These are phyloP conservation scores for Aschersonia sp. DNA, from an alignment of 2,329 filamentous ascomycete genomes.

Conservation along the genomic window DNA sequence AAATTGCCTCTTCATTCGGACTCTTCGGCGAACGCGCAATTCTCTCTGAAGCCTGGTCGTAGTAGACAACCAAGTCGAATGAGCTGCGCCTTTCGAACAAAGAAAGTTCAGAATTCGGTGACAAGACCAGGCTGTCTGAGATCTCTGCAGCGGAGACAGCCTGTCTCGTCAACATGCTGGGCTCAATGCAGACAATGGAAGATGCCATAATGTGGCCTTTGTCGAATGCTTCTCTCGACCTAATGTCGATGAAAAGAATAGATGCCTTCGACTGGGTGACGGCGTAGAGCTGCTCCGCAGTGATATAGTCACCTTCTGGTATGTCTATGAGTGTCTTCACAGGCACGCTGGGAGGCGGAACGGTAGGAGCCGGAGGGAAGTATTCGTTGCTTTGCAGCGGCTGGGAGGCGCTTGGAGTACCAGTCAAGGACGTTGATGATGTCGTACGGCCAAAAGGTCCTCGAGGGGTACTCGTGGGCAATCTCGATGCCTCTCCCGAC, in stretches of 20 bases:
- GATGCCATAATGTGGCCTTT: slow-evolving; percentile 77
- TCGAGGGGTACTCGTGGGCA: slow-evolving; percentile 50
- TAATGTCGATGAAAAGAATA: slow-evolving; percentile 76
- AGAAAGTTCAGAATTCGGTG: slow-evolving; percentile 57
- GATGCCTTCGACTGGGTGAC: slow-evolving; percentile 46
- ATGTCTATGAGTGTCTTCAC: slow-evolving; percentile 27
- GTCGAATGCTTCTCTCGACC: slow-evolving; percentile 67
- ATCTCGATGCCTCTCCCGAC: slow-evolving; percentile 47
- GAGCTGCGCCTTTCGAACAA: slow-evolving; percentile 59
- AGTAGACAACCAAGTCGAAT: slow-evolving; percentile 82
- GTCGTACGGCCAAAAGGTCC: slow-evolving; percentile 47
- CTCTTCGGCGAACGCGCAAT: slow-evolving; percentile 24
- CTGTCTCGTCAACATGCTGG: slow-evolving; percentile 54
- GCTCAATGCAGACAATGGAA: slow-evolving; percentile 81
- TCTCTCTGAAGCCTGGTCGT: slow-evolving; percentile 55
- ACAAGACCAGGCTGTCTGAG: slow-evolving; percentile 54
- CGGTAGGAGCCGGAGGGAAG: slow-evolving; percentile 13
- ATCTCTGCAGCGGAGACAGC: slow-evolving; percentile 49
- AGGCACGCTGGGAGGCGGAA: slow-evolving; percentile 17
- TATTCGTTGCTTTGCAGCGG: slow-evolving; percentile 18
- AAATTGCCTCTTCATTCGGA: slow-evolving; percentile 39
- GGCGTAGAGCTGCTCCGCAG: slow-evolving; percentile 54
- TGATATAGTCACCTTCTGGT: slow-evolving; percentile 43
- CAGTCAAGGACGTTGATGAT: slow-evolving; percentile 28
- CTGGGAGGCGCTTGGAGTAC: slow-evolving; percentile 13